These are phyloP conservation scores for Kuraishia borneana DNA, from an alignment of 805 yeast species.

Conservation along the genomic window DNA sequence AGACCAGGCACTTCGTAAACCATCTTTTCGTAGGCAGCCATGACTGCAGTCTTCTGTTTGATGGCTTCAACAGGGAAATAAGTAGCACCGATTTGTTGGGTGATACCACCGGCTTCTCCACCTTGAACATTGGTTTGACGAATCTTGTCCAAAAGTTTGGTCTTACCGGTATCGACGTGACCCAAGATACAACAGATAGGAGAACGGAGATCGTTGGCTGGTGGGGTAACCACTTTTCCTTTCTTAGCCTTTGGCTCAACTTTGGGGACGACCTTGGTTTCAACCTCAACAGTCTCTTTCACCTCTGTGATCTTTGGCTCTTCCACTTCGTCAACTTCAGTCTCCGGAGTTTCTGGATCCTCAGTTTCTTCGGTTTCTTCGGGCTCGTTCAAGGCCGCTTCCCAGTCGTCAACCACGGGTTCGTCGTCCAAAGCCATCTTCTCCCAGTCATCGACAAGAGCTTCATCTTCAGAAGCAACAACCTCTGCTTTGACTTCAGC, in stretches of 20 bases:
- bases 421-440: constrained; percentile 51
- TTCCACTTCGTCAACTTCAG: constrained; percentile 13
- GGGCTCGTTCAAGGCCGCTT: constrained; percentile 22
- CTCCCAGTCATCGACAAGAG: constrained; percentile 82
- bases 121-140: constrained; percentile 99
- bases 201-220: constrained; percentile 59
- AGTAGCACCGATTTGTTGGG: constrained; percentile 99
- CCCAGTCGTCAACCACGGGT: constrained; percentile 46
- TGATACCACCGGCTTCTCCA: constrained; percentile 99
- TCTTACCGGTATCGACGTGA: constrained; percentile 99
- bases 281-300: constrained; percentile 5
- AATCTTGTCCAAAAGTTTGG: constrained; percentile 90
- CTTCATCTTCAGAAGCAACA: constrained; percentile 33
- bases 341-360: constrained; percentile 17
- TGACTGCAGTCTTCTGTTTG: constrained; percentile 80
- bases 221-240: constrained; percentile 6
- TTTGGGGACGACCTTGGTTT: constrained; percentile 14
- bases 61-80: constrained; percentile 96
- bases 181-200: constrained; percentile 99
- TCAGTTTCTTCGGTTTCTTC: constrained; percentile 20
- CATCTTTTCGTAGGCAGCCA: constrained; percentile 78
- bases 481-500: constrained; percentile 7
- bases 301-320: constrained; percentile 12
- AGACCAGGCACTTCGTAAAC: constrained; percentile 94
- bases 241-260: constrained; percentile 11